These are phyloP conservation scores for Phoenix roebelenii DNA, from an alignment of 176 grass and related monocot species.

Conservation along the genomic window DNA sequence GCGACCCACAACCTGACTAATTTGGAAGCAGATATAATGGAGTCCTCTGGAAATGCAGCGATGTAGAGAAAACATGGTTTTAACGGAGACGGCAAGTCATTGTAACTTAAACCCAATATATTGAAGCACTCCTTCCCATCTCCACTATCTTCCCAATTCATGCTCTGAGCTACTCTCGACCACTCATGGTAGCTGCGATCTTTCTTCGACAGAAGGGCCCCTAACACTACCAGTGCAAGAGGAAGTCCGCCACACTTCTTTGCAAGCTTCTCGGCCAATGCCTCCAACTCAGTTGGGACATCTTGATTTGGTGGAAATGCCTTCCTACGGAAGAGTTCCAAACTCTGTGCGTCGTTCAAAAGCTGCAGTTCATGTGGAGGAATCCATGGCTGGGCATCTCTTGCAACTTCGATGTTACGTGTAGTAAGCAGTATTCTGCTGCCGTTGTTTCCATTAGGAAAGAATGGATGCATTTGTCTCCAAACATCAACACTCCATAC, in stretches of 20 bases:
- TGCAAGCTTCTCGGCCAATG: background rate
- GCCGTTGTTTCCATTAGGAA: background rate
- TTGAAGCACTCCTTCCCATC: background rate
- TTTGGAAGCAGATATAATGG: no score
- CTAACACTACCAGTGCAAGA: slow-evolving; percentile 11
- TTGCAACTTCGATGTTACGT: slow-evolving; percentile 2
- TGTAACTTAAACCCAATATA: background rate
- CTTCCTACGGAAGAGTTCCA: slow-evolving; percentile 7
- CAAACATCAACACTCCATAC: no score
- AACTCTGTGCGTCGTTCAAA: background rate
- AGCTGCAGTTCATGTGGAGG: no score
- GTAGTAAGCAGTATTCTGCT: slow-evolving; percentile 14
- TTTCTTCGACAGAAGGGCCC: slow-evolving; percentile 4
- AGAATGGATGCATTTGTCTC: background rate
- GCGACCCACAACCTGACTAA: no score
- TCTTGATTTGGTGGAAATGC: background rate
- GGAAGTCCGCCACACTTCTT: slow-evolving; percentile 17
- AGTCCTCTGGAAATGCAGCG: no score
- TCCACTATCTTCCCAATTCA: background rate
- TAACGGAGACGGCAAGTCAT: no score
- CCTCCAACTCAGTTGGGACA: slow-evolving; percentile 1
- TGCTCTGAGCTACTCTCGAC: background rate
- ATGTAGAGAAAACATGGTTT: no score
- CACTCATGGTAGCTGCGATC: background rate
- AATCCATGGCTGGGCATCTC: no score